Base-by-base conservation (phyloP, 2,329 filamentous ascomycete genomes). In the Passalora sequoiae region DNA sequence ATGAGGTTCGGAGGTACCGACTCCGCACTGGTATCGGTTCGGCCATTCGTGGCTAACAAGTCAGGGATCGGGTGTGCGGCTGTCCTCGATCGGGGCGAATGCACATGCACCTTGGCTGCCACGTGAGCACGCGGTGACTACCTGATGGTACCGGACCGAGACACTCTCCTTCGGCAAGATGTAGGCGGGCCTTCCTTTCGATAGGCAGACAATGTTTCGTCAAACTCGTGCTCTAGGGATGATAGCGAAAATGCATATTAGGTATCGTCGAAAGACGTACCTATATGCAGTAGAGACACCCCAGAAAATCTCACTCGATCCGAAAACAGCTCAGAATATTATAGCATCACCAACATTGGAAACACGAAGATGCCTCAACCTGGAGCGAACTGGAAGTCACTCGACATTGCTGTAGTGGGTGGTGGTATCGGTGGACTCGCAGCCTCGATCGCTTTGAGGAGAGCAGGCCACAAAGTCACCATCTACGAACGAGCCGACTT, bases 401-500 rank as follows among this genome's bases (percentile, higher is more conserved):
- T 63, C 17, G 63, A 64, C 38, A 50, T 60, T 21, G 56, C 51
- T 27, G 64, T 76, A 2, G 59, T 76, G 27, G 74, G 74, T 9
- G 74, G 73, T 21, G 75, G 75, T 5, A 74, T 77, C 40, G 76
- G 75, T 17, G 76, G 76, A 28, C 62, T 78, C 36, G 69, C 68
- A 12, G 66, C 66, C 2, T 71, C 73, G 0, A 73, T 75, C 36
- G 69, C 75, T 1, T 66, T 80, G 4, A 69, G 75, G 16, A 70
- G 73, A 16, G 69, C 70, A 12, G 76, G 76, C 38, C 75, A 78
- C 58, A 60, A 65, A 4, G 74, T 78, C 2, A 82, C 77, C 15
- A 74, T 86, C 49, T 85, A 85, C 57, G 82, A 60, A 39, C 75
- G 75, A 27, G 71, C 74, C 24, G 78, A 85, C 60, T 85, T 78